Evolutionary conservation across 768 basidiomycete species (phyloP), one percentile per base, ranked within the genome.

Genomic region (Lentinus brumalis): DNA sequence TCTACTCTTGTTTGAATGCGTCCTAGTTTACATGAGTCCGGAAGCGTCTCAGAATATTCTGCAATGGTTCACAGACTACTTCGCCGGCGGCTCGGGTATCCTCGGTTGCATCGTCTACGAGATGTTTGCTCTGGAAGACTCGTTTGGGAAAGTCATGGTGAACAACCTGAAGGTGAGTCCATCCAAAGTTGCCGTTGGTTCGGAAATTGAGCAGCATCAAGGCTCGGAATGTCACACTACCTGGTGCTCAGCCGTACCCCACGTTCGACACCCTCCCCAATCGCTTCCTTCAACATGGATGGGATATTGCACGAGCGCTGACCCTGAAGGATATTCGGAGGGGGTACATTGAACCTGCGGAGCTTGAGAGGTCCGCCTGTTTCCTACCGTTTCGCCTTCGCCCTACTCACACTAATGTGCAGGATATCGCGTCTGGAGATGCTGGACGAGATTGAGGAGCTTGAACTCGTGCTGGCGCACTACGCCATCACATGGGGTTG

Each of bases 381-480:
- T 26, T 26, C 21, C 21, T n/a, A 16, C 14, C 21, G 31, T 18
- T 32, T 11, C 12, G 32, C 10, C 6, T 3, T 10, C 2, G 11
- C n/a, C 5, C 47, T 30, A 38, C 11, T 41, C 29, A 21, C 4
- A 14, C 16, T 50, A 26, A 32, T 18, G 5, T 18, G 16, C 66
- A 94, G 94, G 67, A 88, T 96, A 68, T 82, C 90, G 0, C 78
- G 75, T 57, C 79, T 97, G 15, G 96, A 98, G 71, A 81, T 92
- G 74, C 81, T 99, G 5, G 96, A 98, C 70, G 96, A 99, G 74
- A 79, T 94, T 9, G 96, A 99, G 73, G 96, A 98, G 74, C 81
- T 99, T 18, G 90, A 95, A 59, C 82, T 99, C 5, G 91, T 98
- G 1, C 77, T 97, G 32, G 81, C 81, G 2, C 96, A 98, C 70